Conservation (phyloP, 306 rosid species). For the Senna siamea region DNA sequence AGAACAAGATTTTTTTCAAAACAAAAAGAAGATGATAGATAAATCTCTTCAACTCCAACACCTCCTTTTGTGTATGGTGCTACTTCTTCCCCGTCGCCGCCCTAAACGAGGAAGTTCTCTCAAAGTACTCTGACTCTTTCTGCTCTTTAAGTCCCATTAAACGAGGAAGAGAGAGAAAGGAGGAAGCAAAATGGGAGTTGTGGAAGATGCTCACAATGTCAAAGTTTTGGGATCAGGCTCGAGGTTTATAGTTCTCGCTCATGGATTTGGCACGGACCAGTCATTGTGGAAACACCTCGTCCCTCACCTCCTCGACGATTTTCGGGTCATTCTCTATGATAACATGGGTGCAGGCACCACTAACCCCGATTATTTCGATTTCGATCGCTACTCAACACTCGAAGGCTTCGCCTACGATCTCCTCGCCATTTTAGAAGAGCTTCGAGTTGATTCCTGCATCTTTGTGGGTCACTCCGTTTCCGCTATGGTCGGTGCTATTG, state of each 20-base stretch:
- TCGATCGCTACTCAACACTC: constrained; percentile 43
- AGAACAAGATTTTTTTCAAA: not conserved
- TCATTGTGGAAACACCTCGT: constrained; percentile 55
- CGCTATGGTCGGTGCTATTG: constrained; percentile 47
- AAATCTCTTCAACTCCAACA: too few relatives aligned
- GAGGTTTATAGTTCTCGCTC: constrained; percentile 48
- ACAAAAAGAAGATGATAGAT: too few relatives aligned
- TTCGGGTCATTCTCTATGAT: constrained; percentile 47
- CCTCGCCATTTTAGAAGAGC: constrained; percentile 47
- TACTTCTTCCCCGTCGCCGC: constrained; percentile 1
- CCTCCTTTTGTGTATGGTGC: not conserved
- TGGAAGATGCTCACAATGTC: constrained; percentile 54
- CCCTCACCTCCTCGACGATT: constrained; percentile 48
- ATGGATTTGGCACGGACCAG: constrained; percentile 54
- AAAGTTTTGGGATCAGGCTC: constrained; percentile 45
- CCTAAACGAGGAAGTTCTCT: not conserved
- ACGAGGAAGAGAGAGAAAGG: not conserved
- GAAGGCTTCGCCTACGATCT: constrained; percentile 50
- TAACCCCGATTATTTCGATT: constrained; percentile 55
- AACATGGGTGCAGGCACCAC: constrained; percentile 59
- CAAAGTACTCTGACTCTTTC: not conserved
- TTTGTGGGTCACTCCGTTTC: constrained; percentile 48
- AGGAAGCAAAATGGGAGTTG: constrained; percentile 42
- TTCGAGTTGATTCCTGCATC: constrained; percentile 43
- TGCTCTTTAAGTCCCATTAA: not conserved